Conservation (phyloP, 768 basidiomycete genomes). For the Lactarius pseudohatsudake region DNA sequence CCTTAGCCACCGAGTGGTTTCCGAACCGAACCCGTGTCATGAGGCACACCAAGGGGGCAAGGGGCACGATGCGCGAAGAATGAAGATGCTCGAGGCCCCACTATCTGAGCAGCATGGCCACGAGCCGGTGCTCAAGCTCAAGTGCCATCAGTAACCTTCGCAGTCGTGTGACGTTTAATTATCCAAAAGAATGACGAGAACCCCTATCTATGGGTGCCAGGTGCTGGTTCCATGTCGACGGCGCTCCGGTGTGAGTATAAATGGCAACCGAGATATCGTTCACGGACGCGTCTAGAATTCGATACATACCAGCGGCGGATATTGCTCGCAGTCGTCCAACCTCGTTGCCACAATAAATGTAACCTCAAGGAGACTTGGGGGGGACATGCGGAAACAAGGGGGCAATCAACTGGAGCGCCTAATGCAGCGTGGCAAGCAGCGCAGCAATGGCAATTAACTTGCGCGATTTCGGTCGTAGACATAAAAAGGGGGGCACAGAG, state of each 20-base stretch:
- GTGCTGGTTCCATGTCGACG: neutral
- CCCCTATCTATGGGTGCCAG: neutral
- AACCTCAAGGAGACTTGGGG: neutral
- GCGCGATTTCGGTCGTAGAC: neutral
- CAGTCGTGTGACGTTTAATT: neutral
- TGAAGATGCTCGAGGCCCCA: neutral
- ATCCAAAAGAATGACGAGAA: neutral
- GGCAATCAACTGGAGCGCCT: neutral
- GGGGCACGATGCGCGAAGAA: neutral
- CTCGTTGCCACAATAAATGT: neutral
- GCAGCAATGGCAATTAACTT: neutral
- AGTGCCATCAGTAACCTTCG: neutral
- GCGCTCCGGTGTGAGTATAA: neutral
- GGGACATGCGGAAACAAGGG: neutral
- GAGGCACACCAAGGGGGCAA: neutral
- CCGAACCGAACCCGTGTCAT: neutral
- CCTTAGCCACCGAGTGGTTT: no score
- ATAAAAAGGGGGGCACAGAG: neutral
- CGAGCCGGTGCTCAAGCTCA: no score
- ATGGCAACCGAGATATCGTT: neutral
- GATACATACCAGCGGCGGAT: neutral
- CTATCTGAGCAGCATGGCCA: no score
- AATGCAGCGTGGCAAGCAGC: neutral
- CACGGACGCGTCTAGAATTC: constrained; percentile 2
- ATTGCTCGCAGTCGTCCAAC: neutral